Percentiles rank a stretch among this genome's conserved stretches.
Conservation (phyloP, 257 asterid species). For the Solanum piurae region DNA sequence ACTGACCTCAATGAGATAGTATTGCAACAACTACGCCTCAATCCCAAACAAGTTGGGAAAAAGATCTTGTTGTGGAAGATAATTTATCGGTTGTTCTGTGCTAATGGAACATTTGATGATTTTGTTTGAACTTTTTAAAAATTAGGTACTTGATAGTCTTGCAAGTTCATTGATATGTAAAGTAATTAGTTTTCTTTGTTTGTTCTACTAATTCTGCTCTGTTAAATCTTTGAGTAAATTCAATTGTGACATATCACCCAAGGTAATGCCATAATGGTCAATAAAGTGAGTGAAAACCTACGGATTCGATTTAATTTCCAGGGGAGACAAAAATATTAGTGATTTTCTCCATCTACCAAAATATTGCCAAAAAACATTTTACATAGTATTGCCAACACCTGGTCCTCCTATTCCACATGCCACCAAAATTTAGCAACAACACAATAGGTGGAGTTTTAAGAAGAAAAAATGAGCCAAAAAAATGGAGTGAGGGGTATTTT, state of each 20-base stretch:
- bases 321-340: no score
- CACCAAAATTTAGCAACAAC: no score
- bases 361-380: no score
- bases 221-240: neutral
- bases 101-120: neutral
- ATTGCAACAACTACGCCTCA: neutral
- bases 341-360: no score
- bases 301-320: no score
- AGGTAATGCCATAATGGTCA: no score
- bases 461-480: neutral
- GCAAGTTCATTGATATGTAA: neutral
- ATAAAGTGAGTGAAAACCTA: no score
- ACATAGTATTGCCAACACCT: no score
- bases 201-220: neutral
- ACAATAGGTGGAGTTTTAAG: neutral
- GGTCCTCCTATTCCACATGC: no score
- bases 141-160: neutral
- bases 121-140: neutral
- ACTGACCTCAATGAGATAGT: neutral
- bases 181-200: neutral
- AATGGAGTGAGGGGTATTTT: neutral
- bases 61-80: neutral
- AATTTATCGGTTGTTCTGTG: neutral
- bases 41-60: neutral
- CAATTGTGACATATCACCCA: no score